Percentiles rank a stretch among this genome's conserved stretches.
These are phyloP conservation scores for Anthoceros angustus DNA, from an alignment of 225 moss, liverwort and hornwort species.

Conservation along the genomic window DNA sequence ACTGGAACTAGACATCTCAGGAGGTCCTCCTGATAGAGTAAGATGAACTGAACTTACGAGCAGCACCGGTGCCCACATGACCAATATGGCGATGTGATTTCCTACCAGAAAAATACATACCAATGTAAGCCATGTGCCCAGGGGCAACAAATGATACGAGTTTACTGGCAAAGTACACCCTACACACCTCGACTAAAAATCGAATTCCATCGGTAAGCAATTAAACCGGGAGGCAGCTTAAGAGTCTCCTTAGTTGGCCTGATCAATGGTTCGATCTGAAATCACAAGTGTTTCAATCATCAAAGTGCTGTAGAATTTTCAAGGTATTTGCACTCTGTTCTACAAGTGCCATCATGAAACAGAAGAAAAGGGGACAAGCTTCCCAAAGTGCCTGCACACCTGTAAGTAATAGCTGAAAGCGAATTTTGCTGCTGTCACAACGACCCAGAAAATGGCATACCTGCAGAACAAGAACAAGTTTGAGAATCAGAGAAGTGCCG, in stretches of 20 bases:
- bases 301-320: too few relatives aligned
- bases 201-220: constrained; percentile 72
- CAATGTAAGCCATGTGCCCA: background rate
- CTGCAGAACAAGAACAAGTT: too few relatives aligned
- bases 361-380: too few relatives aligned
- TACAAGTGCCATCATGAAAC: too few relatives aligned
- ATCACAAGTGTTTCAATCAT: background rate
- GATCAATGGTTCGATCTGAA: constrained; percentile 71
- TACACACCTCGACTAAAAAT: constrained; percentile 77
- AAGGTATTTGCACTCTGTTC: too few relatives aligned
- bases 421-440: constrained; percentile 66
- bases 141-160: background rate
- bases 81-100: constrained; percentile 59
- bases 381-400: constrained; percentile 32
- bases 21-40: too few relatives aligned
- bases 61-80: constrained; percentile 87
- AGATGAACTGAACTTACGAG: constrained; percentile 33
- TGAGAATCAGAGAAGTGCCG: too few relatives aligned
- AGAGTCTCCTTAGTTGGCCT: constrained; percentile 69
- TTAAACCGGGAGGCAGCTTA: constrained; percentile 20
- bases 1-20: background rate
- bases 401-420: constrained; percentile 82
- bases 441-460: constrained; percentile 74
- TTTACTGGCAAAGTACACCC: background rate
- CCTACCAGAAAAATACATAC: constrained; percentile 25